Evolutionary conservation across 805 yeast species (phyloP).

Genomic region (Suhomyces xylopsoci): DNA sequence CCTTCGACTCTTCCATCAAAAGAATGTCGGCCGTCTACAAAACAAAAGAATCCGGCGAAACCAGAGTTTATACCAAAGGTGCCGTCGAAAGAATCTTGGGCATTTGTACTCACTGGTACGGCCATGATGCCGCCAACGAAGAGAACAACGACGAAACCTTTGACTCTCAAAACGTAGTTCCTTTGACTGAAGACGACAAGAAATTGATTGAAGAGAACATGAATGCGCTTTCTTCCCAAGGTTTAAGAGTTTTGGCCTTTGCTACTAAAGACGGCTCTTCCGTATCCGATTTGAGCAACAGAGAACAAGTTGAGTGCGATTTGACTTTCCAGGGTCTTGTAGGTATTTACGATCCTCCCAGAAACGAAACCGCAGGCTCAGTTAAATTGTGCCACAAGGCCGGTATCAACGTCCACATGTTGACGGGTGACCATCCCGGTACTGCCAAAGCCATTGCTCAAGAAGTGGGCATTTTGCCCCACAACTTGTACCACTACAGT

Average conservation of each 20-base stretch:
- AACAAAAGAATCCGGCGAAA: constrained; percentile 14
- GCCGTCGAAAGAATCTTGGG: constrained; percentile 69
- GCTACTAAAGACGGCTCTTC: constrained; percentile 42
- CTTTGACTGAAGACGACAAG: constrained; percentile 42
- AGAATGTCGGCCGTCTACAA: constrained; percentile 65
- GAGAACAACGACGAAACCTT: constrained; percentile 15
- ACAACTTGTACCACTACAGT: constrained; percentile 52
- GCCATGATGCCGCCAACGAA: constrained; percentile 19
- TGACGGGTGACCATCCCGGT: constrained; percentile 78
- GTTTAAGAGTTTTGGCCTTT: constrained; percentile 59
- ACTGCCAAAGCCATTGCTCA: constrained; percentile 79
- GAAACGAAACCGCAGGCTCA: constrained; percentile 62
- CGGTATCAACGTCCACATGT: constrained; percentile 77
- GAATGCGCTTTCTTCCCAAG: constrained; percentile 58
- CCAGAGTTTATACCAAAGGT: constrained; percentile 58
- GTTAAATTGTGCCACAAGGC: constrained; percentile 68
- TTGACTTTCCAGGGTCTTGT: constrained; percentile 63
- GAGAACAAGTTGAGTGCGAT: constrained; percentile 47
- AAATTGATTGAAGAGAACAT: constrained; percentile 50
- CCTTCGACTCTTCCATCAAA: constrained; percentile 72
- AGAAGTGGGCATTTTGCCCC: constrained; percentile 71
- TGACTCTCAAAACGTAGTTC: constrained; percentile 14
- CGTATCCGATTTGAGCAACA: constrained; percentile 16
- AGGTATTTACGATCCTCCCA: constrained; percentile 81
- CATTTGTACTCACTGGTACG: constrained; percentile 55